These are phyloP conservation scores for Discostella stelligeroides DNA, from an alignment of 108 stramenopile species.

Conservation along the genomic window DNA sequence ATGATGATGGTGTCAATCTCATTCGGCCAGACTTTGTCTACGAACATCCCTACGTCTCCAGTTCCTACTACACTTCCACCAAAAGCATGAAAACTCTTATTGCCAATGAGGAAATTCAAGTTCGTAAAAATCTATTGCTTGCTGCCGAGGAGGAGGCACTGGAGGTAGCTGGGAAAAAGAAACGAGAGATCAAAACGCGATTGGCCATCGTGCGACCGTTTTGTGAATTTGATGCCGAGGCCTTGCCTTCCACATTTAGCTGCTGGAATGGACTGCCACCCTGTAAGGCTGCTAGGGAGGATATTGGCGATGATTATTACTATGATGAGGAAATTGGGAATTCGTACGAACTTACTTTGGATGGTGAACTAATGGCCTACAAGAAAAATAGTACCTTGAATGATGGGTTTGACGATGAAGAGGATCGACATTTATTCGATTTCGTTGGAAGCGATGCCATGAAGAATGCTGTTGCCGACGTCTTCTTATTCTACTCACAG, in stretches of 20 bases:
- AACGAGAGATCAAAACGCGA: constrained; percentile 41
- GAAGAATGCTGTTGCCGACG: constrained; percentile 58
- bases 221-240: constrained; percentile 69
- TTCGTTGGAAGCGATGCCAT: constrained; percentile 54
- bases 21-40: constrained; percentile 60
- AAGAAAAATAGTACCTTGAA: constrained; percentile 10
- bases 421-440: constrained; percentile 43
- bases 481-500: constrained; percentile 73
- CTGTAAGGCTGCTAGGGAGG: constrained; percentile 56
- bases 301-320: constrained; percentile 42
- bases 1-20: not conserved
- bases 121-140: constrained; percentile 21
- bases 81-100: constrained; percentile 43
- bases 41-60: constrained; percentile 62
- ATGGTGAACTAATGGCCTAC: constrained; percentile 22
- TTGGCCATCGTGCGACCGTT: constrained; percentile 64
- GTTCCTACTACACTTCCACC: constrained; percentile 58
- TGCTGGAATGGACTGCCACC: constrained; percentile 64
- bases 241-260: constrained; percentile 59
- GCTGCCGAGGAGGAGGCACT: constrained; percentile 19
- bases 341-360: constrained; percentile 17
- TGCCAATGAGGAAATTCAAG: constrained; percentile 46
- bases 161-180: not conserved
- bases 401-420: constrained; percentile 10
- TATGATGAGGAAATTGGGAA: constrained; percentile 33